These are phyloP conservation scores for Bruguiera gymnorhiza DNA, from an alignment of 345 rosid species.

Conservation along the genomic window DNA sequence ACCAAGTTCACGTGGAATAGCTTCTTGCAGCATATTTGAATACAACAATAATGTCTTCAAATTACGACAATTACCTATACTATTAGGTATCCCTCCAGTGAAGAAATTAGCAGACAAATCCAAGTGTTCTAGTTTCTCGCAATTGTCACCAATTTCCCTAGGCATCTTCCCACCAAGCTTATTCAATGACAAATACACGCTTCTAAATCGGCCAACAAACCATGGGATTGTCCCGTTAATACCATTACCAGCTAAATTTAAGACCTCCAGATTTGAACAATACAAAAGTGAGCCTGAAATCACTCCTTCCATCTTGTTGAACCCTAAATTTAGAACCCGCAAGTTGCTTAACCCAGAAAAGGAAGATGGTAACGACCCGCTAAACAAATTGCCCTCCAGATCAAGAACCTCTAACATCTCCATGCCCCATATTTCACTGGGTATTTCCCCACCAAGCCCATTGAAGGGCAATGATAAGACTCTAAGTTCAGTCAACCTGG, in stretches of 20 bases:
- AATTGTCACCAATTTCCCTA: constrained; percentile 18
- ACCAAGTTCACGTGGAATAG: constrained; percentile 32
- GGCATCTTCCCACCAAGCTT: constrained; percentile 28
- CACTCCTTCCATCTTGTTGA: constrained; percentile 29
- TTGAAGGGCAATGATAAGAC: constrained; percentile 34
- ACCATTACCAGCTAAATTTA: constrained; percentile 34
- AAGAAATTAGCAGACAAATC: background rate
- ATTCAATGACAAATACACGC: constrained; percentile 38
- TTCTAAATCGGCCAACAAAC: constrained; percentile 20
- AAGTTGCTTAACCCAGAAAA: constrained; percentile 24
- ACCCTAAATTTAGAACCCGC: constrained; percentile 35
- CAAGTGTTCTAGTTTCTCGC: background rate
- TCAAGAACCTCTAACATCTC: constrained; percentile 30
- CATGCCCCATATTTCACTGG: constrained; percentile 27
- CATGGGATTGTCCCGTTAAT: constrained; percentile 26
- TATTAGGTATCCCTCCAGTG: background rate
- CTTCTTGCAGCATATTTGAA: constrained; percentile 27
- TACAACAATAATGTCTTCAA: constrained; percentile 30
- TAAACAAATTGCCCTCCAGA: constrained; percentile 37
- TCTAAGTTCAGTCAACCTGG: constrained; percentile 24
- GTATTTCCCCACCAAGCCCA: constrained; percentile 28
- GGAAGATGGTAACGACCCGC: constrained; percentile 21
- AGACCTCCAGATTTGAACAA: constrained; percentile 23
- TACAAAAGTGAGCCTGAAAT: constrained; percentile 19
- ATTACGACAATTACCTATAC: background rate